phyloP scores from a whole-genome alignment of 2,329 filamentous ascomycete species.

The Leptodontidium sp. region DNA sequence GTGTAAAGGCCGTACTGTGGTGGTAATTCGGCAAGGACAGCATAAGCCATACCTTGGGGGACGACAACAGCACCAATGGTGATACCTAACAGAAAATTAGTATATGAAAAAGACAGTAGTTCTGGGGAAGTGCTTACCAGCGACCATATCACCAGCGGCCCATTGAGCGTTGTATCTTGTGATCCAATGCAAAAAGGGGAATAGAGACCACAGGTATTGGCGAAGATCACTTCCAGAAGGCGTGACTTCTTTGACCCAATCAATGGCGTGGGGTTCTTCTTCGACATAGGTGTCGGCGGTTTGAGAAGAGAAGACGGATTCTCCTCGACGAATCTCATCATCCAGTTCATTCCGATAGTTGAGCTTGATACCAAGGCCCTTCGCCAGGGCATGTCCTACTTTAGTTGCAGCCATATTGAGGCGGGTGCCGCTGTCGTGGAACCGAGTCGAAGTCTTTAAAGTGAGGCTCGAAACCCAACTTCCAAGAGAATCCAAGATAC shows the following conservation, averaged over 20 bases:
- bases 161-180: constrained; percentile 87
- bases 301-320: constrained; percentile 78
- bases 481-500: not conserved
- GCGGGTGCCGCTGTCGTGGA: not conserved
- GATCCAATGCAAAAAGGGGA: constrained; percentile 94
- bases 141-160: constrained; percentile 88
- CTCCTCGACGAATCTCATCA: constrained; percentile 73
- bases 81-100: constrained; percentile 56
- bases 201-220: constrained; percentile 74
- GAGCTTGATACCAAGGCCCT: constrained; percentile 83
- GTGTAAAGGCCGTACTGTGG: constrained; percentile 90
- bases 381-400: constrained; percentile 78
- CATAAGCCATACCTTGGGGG: constrained; percentile 98
- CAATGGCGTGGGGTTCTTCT: constrained; percentile 75
- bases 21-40: constrained; percentile 79
- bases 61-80: constrained; percentile 82
- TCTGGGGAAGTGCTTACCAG: constrained; percentile 63
- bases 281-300: constrained; percentile 85
- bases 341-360: constrained; percentile 68
- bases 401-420: constrained; percentile 53
- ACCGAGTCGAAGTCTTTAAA: not conserved
- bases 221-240: constrained; percentile 64
- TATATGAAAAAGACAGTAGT: not conserved
- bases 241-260: constrained; percentile 72
- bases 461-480: not conserved